Evolutionary conservation across 768 basidiomycete species (phyloP).

Genomic region (Cystofilobasidium ferigula): DNA sequence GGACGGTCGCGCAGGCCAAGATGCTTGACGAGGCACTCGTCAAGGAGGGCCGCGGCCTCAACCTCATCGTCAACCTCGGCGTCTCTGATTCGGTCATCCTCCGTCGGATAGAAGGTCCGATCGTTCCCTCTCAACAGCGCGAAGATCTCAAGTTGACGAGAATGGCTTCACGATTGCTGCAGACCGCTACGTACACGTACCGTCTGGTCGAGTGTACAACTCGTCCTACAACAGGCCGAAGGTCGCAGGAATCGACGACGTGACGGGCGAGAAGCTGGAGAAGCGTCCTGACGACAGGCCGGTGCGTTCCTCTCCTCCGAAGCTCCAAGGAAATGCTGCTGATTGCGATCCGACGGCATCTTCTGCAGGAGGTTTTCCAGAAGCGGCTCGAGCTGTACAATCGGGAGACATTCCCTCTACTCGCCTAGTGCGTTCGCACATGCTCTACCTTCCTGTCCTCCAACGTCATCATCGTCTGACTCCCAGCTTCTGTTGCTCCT

Average conservation of each 20-base stretch:
- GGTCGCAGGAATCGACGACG: constrained; percentile 66
- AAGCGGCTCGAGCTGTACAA: constrained; percentile 69
- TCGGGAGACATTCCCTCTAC: constrained; percentile 64
- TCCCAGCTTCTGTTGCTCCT: constrained; percentile 29
- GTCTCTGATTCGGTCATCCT: constrained; percentile 81
- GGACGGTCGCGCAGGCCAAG: constrained; percentile 71
- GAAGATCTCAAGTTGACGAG: not conserved
- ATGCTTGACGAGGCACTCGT: constrained; percentile 62
- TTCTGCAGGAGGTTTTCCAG: constrained; percentile 61
- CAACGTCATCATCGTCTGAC: no score
- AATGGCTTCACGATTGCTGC: not conserved
- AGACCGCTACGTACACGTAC: constrained; percentile 79
- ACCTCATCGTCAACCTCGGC: constrained; percentile 71
- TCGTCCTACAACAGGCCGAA: constrained; percentile 74
- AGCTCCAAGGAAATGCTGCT: not conserved
- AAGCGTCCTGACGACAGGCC: constrained; percentile 83
- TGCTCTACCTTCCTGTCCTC: constrained; percentile 40
- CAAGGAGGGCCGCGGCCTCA: constrained; percentile 45
- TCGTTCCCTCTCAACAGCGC: no score
- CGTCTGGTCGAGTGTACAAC: constrained; percentile 84
- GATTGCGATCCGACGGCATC: no score
- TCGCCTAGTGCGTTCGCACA: constrained; percentile 46
- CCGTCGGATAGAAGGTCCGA: constrained; percentile 56
- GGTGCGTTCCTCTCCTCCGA: constrained; percentile 44
- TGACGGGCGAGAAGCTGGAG: constrained; percentile 76